A percentile compares a stretch with the other conserved stretches of the same genome.
Evolutionary conservation across 805 yeast species (phyloP).

Genomic region (Komagataella ulmi): DNA sequence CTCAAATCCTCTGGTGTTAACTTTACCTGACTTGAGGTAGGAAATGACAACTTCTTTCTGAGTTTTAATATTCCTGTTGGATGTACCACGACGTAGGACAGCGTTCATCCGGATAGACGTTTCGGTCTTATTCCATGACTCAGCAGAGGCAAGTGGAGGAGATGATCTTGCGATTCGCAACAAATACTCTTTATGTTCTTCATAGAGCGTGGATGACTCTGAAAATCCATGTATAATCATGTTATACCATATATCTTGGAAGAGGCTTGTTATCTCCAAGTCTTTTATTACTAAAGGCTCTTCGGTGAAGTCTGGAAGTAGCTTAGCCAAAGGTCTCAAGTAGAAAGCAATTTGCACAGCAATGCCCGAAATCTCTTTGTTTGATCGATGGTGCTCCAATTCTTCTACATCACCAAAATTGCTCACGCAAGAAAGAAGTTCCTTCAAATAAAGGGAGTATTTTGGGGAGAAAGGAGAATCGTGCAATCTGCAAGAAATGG

Average conservation of each 20-base stretch:
- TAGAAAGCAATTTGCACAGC: constrained; percentile 55
- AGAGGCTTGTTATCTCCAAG: constrained; percentile 39
- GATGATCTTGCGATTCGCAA: constrained; percentile 71
- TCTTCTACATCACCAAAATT: constrained; percentile 61
- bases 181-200: constrained; percentile 32
- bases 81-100: constrained; percentile 78
- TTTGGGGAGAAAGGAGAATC: constrained; percentile 25
- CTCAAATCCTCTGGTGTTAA: constrained; percentile 28
- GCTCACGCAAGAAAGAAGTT: constrained; percentile 52
- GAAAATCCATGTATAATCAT: constrained; percentile 83
- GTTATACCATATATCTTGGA: constrained; percentile 90
- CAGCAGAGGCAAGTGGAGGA: constrained; percentile 78
- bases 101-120: constrained; percentile 88
- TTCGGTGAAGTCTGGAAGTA: constrained; percentile 48
- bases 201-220: constrained; percentile 39
- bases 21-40: constrained; percentile 14
- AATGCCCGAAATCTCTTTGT: constrained; percentile 52
- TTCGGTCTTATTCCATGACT: constrained; percentile 72
- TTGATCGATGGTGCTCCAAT: constrained; percentile 66
- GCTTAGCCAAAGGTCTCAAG: constrained; percentile 61
- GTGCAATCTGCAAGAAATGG: constrained; percentile 23
- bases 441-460: constrained; percentile 45
- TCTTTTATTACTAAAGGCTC: constrained; percentile 29
- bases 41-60: constrained; percentile 44
- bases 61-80: constrained; percentile 64